These are phyloP conservation scores for Tetracentron sinense DNA, from an alignment of 164 flowering plant genomes.

Conservation along the genomic window DNA sequence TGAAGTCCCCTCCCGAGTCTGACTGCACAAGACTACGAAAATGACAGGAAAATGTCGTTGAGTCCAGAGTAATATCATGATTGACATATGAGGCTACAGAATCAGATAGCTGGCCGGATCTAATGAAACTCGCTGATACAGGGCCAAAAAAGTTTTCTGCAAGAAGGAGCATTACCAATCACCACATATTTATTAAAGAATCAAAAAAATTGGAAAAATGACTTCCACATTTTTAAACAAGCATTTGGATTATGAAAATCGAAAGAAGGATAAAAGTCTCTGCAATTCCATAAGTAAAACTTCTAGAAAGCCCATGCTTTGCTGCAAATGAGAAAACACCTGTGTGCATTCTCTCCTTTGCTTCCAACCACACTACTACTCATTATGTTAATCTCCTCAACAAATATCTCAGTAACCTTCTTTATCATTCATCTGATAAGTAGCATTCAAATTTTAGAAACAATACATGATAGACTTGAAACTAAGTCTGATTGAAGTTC, in stretches of 20 bases:
- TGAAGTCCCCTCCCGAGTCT: constrained; percentile 43
- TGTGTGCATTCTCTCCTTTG: no score
- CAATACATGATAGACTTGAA: no score
- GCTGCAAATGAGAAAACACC: neutral
- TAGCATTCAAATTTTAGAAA: no score
- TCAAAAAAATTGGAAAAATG: neutral
- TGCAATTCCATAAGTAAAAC: neutral
- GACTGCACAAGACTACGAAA: constrained; percentile 69
- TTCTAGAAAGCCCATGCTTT: neutral
- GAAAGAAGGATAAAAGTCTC: neutral
- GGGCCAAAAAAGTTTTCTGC: constrained; percentile 87
- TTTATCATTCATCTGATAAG: no score
- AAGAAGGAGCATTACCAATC: constrained; percentile 7
- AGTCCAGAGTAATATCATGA: constrained; percentile 82
- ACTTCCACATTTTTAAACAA: no score
- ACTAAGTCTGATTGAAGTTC: no score
- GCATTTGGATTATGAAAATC: no score
- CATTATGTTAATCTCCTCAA: no score
- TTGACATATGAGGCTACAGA: constrained; percentile 62
- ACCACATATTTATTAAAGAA: neutral
- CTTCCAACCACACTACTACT: no score
- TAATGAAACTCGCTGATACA: constrained; percentile 75
- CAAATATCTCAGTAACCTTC: no score
- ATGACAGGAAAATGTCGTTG: constrained; percentile 88
- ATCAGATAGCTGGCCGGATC: constrained; percentile 60